A percentile compares a stretch with the other conserved stretches of the same genome.
Evolutionary conservation across 768 basidiomycete genomes (phyloP).

Genomic region (Suillus americanus): DNA sequence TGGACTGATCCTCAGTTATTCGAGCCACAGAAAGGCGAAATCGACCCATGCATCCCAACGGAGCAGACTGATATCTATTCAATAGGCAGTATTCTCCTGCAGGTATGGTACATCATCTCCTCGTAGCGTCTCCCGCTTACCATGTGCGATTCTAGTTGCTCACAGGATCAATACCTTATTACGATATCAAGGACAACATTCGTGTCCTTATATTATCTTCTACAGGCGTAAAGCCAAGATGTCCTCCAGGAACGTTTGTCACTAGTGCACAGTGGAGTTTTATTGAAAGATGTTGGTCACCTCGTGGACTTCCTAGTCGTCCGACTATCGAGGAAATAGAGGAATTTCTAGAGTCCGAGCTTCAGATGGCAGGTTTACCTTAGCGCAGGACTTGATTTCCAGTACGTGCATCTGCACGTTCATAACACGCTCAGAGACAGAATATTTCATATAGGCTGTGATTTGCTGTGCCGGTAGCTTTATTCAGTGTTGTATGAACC

Average conservation of each 20-base stretch:
- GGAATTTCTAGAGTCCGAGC: neutral
- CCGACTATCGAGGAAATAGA: conserved; percentile 7
- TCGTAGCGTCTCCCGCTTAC: neutral
- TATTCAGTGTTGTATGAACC: neutral
- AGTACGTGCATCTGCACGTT: neutral
- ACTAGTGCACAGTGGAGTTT: conserved; percentile 6
- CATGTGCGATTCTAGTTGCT: conserved; percentile 1
- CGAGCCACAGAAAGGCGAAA: neutral
- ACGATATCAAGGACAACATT: neutral
- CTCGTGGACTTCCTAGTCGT: neutral
- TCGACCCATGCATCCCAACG: neutral
- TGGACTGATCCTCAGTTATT: conserved; percentile 10
- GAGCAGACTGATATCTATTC: conserved; percentile 7
- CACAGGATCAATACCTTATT: conserved; percentile 7
- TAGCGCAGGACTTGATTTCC: neutral
- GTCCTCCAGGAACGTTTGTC: neutral
- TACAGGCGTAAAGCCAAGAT: neutral
- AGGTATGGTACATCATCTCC: conserved; percentile 5
- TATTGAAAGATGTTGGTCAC: conserved; percentile 10
- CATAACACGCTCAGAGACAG: neutral
- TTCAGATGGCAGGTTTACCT: neutral
- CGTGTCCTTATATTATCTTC: conserved; percentile 2
- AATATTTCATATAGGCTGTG: neutral
- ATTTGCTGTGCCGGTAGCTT: neutral
- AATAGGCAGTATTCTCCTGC: conserved; percentile 5